Conservation (phyloP, 345 rosid species). For the Populus alba region DNA sequence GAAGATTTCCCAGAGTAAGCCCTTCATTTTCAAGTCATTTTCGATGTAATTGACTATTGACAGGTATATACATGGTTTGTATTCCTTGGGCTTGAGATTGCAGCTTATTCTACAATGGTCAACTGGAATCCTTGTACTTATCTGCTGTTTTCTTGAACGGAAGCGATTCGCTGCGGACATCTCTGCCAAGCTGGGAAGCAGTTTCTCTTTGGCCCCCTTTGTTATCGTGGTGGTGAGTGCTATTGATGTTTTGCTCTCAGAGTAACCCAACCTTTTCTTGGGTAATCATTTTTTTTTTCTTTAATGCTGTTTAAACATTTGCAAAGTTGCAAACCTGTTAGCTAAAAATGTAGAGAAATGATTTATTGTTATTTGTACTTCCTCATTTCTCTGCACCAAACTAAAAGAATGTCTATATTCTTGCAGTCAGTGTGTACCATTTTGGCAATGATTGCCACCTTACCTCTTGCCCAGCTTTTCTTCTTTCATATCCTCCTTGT, state of each 20-base stretch:
- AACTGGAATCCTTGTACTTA: constrained; percentile 77
- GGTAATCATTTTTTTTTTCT: neutral
- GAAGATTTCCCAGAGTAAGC: constrained; percentile 38
- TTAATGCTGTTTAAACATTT: neutral
- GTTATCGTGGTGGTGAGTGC: constrained; percentile 88
- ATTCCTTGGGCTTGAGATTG: constrained; percentile 62
- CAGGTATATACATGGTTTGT: constrained; percentile 46
- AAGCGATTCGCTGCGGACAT: constrained; percentile 65
- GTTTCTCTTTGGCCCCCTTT: constrained; percentile 86
- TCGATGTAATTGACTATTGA: constrained; percentile 47
- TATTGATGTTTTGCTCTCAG: neutral
- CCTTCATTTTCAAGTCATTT: constrained; percentile 36
- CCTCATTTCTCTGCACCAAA: neutral
- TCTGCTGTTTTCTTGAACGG: constrained; percentile 74
- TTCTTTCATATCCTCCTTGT: constrained; percentile 93
- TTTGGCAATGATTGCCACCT: constrained; percentile 89
- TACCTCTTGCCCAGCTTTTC: constrained; percentile 94
- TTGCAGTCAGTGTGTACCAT: constrained; percentile 78
- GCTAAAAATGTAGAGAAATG: neutral
- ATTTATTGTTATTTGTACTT: neutral
- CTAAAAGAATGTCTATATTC: constrained; percentile 1
- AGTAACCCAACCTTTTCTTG: neutral
- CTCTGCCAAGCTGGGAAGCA: constrained; percentile 86
- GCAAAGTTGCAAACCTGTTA: neutral
- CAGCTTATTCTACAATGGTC: constrained; percentile 97